Conservation (phyloP, 2,329 filamentous ascomycete genomes). For the Byssothecium circinans region DNA sequence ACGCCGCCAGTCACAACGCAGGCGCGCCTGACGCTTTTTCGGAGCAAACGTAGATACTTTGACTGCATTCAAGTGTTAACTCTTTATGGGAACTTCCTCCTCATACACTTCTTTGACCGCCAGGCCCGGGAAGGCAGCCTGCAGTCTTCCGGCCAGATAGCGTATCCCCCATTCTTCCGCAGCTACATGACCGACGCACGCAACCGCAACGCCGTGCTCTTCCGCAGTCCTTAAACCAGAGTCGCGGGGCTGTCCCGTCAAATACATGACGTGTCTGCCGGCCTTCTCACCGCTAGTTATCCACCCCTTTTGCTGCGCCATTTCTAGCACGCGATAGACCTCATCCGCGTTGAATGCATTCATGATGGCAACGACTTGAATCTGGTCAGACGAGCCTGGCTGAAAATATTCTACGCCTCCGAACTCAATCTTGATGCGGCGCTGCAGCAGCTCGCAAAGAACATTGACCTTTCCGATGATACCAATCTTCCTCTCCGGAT, state of each 20-base stretch:
- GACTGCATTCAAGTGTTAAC: neutral
- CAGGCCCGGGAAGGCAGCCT: constrained; percentile 32
- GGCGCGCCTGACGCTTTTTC: no score
- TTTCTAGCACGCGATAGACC: constrained; percentile 38
- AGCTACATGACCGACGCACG: constrained; percentile 43
- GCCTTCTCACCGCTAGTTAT: constrained; percentile 19
- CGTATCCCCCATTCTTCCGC: constrained; percentile 47
- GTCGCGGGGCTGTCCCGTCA: constrained; percentile 43
- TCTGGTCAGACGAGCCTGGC: constrained; percentile 25
- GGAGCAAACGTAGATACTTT: neutral
- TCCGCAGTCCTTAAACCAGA: constrained; percentile 36
- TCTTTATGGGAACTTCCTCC: constrained; percentile 24
- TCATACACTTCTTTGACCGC: constrained; percentile 41
- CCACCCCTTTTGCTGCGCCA: constrained; percentile 28
- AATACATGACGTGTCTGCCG: constrained; percentile 39
- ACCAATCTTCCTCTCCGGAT: constrained; percentile 42
- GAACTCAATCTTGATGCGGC: constrained; percentile 29
- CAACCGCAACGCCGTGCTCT: constrained; percentile 36
- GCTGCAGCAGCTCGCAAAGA: constrained; percentile 16
- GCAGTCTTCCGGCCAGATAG: constrained; percentile 32
- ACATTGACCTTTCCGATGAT: constrained; percentile 31
- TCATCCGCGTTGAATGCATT: constrained; percentile 45
- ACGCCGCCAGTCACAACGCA: no score
- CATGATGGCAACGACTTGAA: constrained; percentile 42
- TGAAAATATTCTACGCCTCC: constrained; percentile 29